phyloP scores from a whole-genome alignment of 164 flowering plant species.

The Umbellularia californica region DNA sequence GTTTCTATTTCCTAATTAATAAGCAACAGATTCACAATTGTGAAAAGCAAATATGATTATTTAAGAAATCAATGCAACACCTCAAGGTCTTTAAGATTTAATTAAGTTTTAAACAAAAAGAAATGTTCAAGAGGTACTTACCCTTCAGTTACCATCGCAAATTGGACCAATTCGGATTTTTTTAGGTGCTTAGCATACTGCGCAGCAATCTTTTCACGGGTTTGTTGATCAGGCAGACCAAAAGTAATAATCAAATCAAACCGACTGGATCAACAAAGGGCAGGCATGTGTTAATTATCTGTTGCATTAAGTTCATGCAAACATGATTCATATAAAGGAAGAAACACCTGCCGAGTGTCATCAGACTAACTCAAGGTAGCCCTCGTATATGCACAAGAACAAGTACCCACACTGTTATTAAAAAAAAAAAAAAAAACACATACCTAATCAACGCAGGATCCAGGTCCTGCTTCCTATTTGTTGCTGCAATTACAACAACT shows the following conservation, averaged over 20 bases:
- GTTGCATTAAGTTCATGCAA: not conserved
- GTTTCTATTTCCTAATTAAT: too few relatives aligned
- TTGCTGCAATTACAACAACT: slow-evolving; percentile 96
- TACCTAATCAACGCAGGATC: slow-evolving; percentile 97
- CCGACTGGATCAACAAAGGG: slow-evolving; percentile 45
- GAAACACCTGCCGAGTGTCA: not conserved
- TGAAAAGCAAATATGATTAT: not conserved
- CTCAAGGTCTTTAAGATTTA: not conserved
- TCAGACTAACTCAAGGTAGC: not conserved
- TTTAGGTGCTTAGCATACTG: slow-evolving; percentile 90
- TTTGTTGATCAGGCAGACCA: slow-evolving; percentile 71
- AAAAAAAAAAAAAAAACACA: not conserved
- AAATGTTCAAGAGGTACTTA: slow-evolving; percentile 27
- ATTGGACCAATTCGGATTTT: slow-evolving; percentile 55
- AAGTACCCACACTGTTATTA: not conserved
- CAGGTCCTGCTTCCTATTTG: slow-evolving; percentile 95
- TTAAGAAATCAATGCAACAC: not conserved
- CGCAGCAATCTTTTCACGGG: slow-evolving; percentile 68
- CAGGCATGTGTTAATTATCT: not conserved
- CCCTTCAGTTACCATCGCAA: slow-evolving; percentile 66
- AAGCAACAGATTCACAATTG: too few relatives aligned
- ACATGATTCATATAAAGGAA: not conserved
- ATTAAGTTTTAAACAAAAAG: not conserved
- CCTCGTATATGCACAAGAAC: not conserved
- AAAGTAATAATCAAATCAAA: slow-evolving; percentile 85